phyloP scores from a whole-genome alignment of 2,329 filamentous ascomycete genomes.

The Rutstroemia sp. region DNA sequence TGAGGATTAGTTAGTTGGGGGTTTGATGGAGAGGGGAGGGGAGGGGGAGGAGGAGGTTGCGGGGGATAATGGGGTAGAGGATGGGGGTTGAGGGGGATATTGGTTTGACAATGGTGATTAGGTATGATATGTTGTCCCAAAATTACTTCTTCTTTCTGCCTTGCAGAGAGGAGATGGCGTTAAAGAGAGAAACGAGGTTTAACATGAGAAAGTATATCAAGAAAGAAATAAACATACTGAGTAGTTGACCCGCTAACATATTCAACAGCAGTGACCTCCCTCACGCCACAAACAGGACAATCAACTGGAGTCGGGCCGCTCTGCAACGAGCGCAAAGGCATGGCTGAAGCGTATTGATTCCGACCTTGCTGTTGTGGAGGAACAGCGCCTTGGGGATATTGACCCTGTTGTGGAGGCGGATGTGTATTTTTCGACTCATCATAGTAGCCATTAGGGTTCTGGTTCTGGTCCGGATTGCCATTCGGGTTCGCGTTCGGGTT shows the following conservation, averaged over 20 bases:
- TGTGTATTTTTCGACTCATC: not conserved
- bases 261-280: constrained; percentile 17
- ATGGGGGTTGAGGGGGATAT: no score
- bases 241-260: constrained; percentile 17
- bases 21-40: no score
- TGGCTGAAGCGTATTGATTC: constrained; percentile 12
- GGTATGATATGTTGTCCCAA: no score
- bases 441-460: not conserved
- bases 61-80: not conserved
- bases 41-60: not conserved
- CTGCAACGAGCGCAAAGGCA: constrained; percentile 12
- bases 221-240: constrained; percentile 13
- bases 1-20: not conserved
- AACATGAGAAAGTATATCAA: not conserved
- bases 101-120: no score
- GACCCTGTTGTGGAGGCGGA: not conserved
- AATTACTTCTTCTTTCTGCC: no score
- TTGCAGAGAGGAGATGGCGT: no score
- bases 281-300: constrained; percentile 19
- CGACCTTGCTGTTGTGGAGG: constrained; percentile 1
- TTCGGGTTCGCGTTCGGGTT: not conserved
- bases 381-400: not conserved
- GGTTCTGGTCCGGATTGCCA: not conserved
- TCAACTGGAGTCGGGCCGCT: constrained; percentile 15
- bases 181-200: not conserved